Percentiles rank a stretch among this genome's conserved stretches.
Evolutionary conservation across 768 basidiomycete species (phyloP).

Genomic region (Fistulinella prunicolor): DNA sequence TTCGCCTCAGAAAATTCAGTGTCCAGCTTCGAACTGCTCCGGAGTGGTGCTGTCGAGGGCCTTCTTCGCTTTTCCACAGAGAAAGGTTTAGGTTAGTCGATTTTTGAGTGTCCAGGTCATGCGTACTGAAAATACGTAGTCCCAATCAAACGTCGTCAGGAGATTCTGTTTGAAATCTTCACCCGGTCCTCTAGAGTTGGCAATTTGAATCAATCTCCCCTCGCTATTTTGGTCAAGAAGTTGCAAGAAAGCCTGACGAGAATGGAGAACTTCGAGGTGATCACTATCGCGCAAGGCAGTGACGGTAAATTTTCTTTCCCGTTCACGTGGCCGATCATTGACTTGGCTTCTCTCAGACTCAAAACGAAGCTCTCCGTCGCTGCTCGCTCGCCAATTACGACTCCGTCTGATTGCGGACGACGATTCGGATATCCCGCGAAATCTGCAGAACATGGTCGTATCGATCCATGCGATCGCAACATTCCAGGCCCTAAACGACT

Average conservation of each 20-base stretch:
- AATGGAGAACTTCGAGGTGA: conserved; percentile 95
- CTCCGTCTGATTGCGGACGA: conserved; percentile 88
- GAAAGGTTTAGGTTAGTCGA: conserved; percentile 37
- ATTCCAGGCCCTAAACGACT: conserved; percentile 95
- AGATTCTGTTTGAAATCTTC: conserved; percentile 79
- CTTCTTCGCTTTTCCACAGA: conserved; percentile 80
- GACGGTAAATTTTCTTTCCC: conserved; percentile 53
- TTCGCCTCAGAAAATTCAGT: conserved; percentile 79
- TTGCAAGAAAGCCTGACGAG: conserved; percentile 93
- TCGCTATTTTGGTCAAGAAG: conserved; percentile 87
- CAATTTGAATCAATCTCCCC: conserved; percentile 50
- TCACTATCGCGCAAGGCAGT: conserved; percentile 77
- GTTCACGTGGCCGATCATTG: conserved; percentile 4
- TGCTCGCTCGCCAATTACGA: conserved; percentile 90
- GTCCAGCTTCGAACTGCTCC: conserved; percentile 93
- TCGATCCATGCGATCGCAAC: conserved; percentile 99
- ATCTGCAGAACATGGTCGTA: conserved; percentile 86
- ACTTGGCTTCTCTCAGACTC: conserved; percentile 52
- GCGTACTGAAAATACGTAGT: conserved; percentile 43
- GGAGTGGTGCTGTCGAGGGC: conserved; percentile 90
- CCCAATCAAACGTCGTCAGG: conserved; percentile 59
- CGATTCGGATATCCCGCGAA: conserved; percentile 83
- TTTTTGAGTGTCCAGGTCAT: neutral
- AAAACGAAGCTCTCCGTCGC: conserved; percentile 84
- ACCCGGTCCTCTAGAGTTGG: conserved; percentile 49